These are phyloP conservation scores for Ophiocytium majus DNA, from an alignment of 352 stramenopile species.

Conservation along the genomic window DNA sequence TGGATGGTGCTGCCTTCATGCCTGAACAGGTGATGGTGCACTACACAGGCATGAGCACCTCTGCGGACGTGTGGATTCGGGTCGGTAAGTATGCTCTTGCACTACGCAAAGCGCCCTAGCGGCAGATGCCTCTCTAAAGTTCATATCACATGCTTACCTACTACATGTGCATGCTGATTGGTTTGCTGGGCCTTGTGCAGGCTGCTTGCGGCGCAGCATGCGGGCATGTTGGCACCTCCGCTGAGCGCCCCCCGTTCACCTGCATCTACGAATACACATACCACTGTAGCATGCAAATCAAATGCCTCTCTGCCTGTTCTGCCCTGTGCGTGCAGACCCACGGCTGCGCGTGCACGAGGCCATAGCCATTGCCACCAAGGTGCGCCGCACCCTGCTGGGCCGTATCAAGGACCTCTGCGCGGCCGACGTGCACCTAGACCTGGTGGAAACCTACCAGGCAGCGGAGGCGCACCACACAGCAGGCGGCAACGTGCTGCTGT, in stretches of 20 bases:
- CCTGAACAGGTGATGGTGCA: conserved; percentile 51
- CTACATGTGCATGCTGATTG: background rate
- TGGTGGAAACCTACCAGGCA: conserved; percentile 26
- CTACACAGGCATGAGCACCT: conserved; percentile 52
- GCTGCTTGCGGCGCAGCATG: background rate
- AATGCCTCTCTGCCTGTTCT: background rate
- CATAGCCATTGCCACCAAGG: conserved; percentile 35
- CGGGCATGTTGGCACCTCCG: background rate
- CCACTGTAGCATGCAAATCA: background rate
- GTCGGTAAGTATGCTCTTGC: conserved; percentile 9
- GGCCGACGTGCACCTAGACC: conserved; percentile 40
- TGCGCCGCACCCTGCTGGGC: conserved; percentile 17
- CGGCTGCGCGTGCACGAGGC: conserved; percentile 42
- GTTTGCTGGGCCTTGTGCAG: background rate
- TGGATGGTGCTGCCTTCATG: too few species aligned
- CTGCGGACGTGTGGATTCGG: conserved; percentile 45
- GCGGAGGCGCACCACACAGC: background rate
- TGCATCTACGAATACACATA: background rate
- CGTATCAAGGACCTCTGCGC: conserved; percentile 47
- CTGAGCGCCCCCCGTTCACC: background rate
- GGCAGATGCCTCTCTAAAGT: background rate
- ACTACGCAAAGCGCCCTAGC: background rate
- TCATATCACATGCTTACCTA: background rate
- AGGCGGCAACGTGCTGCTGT: too few species aligned
- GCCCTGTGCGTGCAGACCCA: conserved; percentile 2